phyloP scores from a whole-genome alignment of 1,284 basidiomycete genomes.

The Tetrapyrgos nigripes region DNA sequence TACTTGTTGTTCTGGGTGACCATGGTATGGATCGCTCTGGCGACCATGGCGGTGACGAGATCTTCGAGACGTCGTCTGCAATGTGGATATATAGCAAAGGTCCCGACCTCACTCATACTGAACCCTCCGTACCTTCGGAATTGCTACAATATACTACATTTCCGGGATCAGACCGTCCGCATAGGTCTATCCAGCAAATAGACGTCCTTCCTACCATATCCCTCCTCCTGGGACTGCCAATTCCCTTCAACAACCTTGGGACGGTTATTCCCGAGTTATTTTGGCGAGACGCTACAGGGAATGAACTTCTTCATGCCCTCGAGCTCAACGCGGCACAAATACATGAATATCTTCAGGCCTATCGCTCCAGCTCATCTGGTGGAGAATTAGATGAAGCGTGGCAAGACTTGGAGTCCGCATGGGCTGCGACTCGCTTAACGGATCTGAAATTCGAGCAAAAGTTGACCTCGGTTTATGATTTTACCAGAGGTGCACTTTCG shows the following conservation, averaged over 20 bases:
- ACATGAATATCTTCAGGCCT: constrained; percentile 77
- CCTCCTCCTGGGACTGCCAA: constrained; percentile 90
- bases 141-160: constrained; percentile 65
- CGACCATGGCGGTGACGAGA: constrained; percentile 94
- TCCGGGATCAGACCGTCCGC: constrained; percentile 59
- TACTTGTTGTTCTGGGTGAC: constrained; percentile 93
- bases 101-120: constrained; percentile 44
- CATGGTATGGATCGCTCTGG: constrained; percentile 97
- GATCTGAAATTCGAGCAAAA: constrained; percentile 33
- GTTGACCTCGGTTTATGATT: constrained; percentile 53
- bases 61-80: constrained; percentile 85
- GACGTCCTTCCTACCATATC: constrained; percentile 92
- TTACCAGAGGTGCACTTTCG: constrained; percentile 69
- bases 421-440: constrained; percentile 41
- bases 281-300: constrained; percentile 45
- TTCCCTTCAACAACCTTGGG: constrained; percentile 97
- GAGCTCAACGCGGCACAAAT: constrained; percentile 83
- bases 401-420: constrained; percentile 53
- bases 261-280: constrained; percentile 93
- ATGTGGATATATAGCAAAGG: constrained; percentile 93
- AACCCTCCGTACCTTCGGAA: constrained; percentile 46
- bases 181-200: constrained; percentile 89
- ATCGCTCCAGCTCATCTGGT: constrained; percentile 73
- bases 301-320: constrained; percentile 59
- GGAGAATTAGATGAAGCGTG: constrained; percentile 75